Percentiles rank a stretch among this genome's conserved stretches.
Evolutionary conservation across 495 filamentous ascomycete genomes (phyloP).

Genomic region (Talaromyces thailandensis): DNA sequence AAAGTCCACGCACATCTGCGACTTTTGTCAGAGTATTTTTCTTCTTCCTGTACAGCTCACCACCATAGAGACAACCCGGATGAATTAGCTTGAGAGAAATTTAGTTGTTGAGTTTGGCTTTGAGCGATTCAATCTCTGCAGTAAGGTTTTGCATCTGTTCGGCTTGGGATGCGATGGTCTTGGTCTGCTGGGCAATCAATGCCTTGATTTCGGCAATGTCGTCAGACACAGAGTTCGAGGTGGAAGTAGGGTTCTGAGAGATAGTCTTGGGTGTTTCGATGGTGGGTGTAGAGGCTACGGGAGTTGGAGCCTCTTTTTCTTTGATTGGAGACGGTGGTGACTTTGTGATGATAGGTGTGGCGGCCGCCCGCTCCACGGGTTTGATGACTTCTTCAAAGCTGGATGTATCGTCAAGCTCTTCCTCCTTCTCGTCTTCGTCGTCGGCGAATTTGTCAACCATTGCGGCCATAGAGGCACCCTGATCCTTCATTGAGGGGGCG

Average conservation of each 20-base stretch:
- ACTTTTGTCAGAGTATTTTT: neutral
- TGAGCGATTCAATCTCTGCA: constrained; percentile 36
- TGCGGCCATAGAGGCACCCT: constrained; percentile 73
- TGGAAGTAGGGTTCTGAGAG: neutral
- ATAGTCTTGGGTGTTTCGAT: constrained; percentile 11
- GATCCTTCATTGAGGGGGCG: constrained; percentile 66
- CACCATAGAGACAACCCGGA: neutral
- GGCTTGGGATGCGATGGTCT: constrained; percentile 34
- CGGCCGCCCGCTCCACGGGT: constrained; percentile 40
- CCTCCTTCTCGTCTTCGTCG: constrained; percentile 47
- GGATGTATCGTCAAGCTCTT: constrained; percentile 57
- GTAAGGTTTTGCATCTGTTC: constrained; percentile 35
- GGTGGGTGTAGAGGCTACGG: constrained; percentile 14
- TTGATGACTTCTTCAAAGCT: constrained; percentile 80
- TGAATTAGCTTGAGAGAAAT: neutral
- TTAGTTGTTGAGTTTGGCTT: constrained; percentile 24
- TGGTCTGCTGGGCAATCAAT: constrained; percentile 35
- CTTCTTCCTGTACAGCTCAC: neutral
- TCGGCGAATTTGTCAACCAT: constrained; percentile 82
- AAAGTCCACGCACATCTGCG: neutral
- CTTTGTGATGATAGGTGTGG: constrained; percentile 9
- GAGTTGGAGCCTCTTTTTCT: constrained; percentile 7
- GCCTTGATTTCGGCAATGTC: constrained; percentile 38
- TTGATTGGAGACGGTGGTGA: constrained; percentile 21
- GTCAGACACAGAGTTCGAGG: constrained; percentile 18